Percentiles rank a stretch among this genome's conserved stretches.
phyloP scores from a whole-genome alignment of 805 yeast genomes.

The Helenozyma rhizophorensis region DNA sequence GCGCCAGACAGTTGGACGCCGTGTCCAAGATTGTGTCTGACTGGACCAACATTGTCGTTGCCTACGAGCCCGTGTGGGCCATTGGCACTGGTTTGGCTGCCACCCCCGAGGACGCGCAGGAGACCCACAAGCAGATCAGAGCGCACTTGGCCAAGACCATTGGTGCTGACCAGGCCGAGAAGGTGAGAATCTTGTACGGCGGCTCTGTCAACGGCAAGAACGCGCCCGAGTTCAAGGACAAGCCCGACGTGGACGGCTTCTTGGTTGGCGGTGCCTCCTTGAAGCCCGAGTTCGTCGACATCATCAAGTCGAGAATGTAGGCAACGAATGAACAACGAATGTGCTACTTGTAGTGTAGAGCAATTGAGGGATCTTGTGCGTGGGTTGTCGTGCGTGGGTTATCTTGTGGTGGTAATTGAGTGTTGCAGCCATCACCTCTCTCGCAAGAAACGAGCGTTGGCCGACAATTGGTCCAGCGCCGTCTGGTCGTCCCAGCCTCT shows the following conservation, averaged over 20 bases:
- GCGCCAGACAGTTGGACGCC: constrained; percentile 86
- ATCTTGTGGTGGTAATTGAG: too few relatives aligned
- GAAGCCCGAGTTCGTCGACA: constrained; percentile 96
- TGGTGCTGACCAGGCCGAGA: constrained; percentile 72
- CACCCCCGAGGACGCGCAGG: constrained; percentile 97
- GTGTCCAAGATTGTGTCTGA: constrained; percentile 75
- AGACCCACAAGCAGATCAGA: constrained; percentile 87
- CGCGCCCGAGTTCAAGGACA: constrained; percentile 84
- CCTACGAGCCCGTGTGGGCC: constrained; percentile 99
- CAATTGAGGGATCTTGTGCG: too few relatives aligned
- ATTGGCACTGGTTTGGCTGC: constrained; percentile 99
- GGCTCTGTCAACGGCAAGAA: constrained; percentile 97
- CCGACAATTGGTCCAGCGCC: too few relatives aligned
- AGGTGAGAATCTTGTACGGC: constrained; percentile 91
- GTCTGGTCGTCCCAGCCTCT: constrained; percentile 3
- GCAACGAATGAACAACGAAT: background rate
- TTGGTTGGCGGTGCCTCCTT: constrained; percentile 98
- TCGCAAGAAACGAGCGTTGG: too few relatives aligned
- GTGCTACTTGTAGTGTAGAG: too few relatives aligned
- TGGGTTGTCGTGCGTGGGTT: too few relatives aligned
- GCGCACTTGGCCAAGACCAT: constrained; percentile 71
- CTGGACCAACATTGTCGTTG: constrained; percentile 91
- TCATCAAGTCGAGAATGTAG: constrained; percentile 85
- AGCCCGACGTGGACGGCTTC: constrained; percentile 95
- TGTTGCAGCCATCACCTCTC: too few relatives aligned